These are phyloP conservation scores for Neofusicoccum parvum DNA, from an alignment of 2,329 filamentous ascomycete genomes.

Conservation along the genomic window DNA sequence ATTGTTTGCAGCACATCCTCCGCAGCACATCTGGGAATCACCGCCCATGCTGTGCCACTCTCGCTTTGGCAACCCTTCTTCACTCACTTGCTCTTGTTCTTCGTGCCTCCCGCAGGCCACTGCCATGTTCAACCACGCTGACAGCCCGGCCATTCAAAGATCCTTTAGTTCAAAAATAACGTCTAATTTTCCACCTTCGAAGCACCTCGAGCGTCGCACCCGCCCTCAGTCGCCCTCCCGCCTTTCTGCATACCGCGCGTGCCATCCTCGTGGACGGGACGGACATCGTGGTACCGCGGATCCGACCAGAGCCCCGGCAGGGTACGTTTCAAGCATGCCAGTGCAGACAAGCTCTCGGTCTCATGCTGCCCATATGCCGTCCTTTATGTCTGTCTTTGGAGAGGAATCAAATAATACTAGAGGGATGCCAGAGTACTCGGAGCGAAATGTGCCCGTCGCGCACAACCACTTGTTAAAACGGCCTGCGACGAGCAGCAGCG, in stretches of 20 bases:
- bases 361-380: constrained; percentile 59
- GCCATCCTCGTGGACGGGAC: constrained; percentile 1
- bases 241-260: not conserved
- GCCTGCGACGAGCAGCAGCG: constrained; percentile 39
- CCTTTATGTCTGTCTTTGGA: constrained; percentile 76
- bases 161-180: constrained; percentile 33
- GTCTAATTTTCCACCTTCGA: constrained; percentile 38
- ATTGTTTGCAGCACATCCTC: constrained; percentile 16
- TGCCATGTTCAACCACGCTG: constrained; percentile 34
- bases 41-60: not conserved
- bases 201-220: constrained; percentile 28
- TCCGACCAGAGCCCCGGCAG: not conserved
- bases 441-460: constrained; percentile 25
- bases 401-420: constrained; percentile 55
- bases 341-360: constrained; percentile 37
- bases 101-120: constrained; percentile 27
- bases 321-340: constrained; percentile 37
- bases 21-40: not conserved
- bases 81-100: constrained; percentile 21
- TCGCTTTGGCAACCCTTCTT: constrained; percentile 14
- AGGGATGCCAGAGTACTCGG: constrained; percentile 51
- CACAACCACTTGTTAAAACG: constrained; percentile 37
- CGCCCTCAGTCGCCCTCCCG: not conserved
- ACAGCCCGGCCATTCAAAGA: constrained; percentile 39
- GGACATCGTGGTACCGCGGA: constrained; percentile 10